These are phyloP conservation scores for Trypanosomatidae sp. DNA, from an alignment of 208 protist species.

Conservation along the genomic window DNA sequence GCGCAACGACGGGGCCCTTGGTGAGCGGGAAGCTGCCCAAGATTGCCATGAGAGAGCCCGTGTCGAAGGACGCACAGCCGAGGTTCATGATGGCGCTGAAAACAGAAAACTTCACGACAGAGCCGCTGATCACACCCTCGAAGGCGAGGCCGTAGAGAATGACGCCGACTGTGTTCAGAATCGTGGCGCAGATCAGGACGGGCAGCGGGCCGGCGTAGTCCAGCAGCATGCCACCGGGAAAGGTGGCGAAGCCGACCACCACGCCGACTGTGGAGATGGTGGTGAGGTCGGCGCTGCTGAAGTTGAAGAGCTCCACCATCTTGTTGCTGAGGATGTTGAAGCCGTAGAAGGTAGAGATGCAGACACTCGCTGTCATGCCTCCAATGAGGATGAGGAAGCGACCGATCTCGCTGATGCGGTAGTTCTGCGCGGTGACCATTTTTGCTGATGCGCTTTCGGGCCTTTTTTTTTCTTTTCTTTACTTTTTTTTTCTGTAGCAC, in stretches of 20 bases:
- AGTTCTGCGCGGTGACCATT: conserved; percentile 29
- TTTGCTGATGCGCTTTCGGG: too few relatives aligned
- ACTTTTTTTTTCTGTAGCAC: too few relatives aligned
- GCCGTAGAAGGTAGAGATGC: conserved; percentile 53
- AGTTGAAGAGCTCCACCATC: conserved; percentile 39
- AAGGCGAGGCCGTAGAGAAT: conserved; percentile 57
- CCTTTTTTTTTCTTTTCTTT: too few relatives aligned
- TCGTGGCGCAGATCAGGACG: conserved; percentile 21
- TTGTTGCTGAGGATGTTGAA: conserved; percentile 67
- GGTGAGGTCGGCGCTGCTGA: conserved; percentile 39
- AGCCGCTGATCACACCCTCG: conserved; percentile 28
- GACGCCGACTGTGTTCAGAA: conserved; percentile 26
- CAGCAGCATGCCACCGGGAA: conserved; percentile 51
- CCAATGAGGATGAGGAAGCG: conserved; percentile 57
- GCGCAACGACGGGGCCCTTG: conserved; percentile 42
- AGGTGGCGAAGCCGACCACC: conserved; percentile 40
- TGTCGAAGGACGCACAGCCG: conserved; percentile 54
- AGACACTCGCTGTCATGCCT: conserved; percentile 35
- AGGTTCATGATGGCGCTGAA: conserved; percentile 62
- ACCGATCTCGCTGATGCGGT: conserved; percentile 46
- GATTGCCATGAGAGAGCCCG: conserved; percentile 64
- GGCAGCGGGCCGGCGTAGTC: conserved; percentile 54
- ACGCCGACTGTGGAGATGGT: conserved; percentile 51
- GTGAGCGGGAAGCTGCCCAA: conserved; percentile 52
- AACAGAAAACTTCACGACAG: conserved; percentile 36